Evolutionary conservation across 169 alveolate genomes (phyloP).

Genomic region (Plasmodium yoelii): DNA sequence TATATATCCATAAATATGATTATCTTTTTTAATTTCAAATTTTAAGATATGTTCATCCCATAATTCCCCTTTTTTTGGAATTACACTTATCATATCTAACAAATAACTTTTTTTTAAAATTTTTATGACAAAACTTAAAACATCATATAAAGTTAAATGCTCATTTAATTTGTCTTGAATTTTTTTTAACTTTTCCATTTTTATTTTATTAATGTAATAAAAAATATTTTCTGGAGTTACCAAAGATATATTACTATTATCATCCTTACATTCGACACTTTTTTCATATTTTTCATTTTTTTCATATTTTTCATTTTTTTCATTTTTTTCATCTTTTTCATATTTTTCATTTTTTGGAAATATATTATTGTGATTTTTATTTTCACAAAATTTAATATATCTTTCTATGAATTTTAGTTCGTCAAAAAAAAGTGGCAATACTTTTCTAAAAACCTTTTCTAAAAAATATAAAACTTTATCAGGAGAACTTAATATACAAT

Average conservation of each 20-base stretch:
- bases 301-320: not conserved
- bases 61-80: conserved; percentile 36
- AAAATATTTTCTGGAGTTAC: conserved; percentile 42
- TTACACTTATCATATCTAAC: conserved; percentile 55
- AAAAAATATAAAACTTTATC: conserved; percentile 56
- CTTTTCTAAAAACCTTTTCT: conserved; percentile 16
- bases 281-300: not conserved
- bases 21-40: conserved; percentile 49
- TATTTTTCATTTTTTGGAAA: no score
- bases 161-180: conserved; percentile 44
- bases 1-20: conserved; percentile 51
- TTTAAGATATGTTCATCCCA: conserved; percentile 73
- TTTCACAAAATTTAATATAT: not conserved
- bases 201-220: conserved; percentile 61
- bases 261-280: not conserved
- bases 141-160: conserved; percentile 48
- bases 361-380: no score
- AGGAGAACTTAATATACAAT: conserved; percentile 70
- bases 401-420: conserved; percentile 60
- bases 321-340: no score
- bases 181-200: conserved; percentile 39
- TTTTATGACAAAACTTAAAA: conserved; percentile 51
- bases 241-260: not conserved
- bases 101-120: conserved; percentile 48
- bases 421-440: conserved; percentile 41